Evolutionary conservation across 2,329 filamentous ascomycete species (phyloP), one percentile per base, ranked within the genome.

Genomic region (Cladosporium sp.): DNA sequence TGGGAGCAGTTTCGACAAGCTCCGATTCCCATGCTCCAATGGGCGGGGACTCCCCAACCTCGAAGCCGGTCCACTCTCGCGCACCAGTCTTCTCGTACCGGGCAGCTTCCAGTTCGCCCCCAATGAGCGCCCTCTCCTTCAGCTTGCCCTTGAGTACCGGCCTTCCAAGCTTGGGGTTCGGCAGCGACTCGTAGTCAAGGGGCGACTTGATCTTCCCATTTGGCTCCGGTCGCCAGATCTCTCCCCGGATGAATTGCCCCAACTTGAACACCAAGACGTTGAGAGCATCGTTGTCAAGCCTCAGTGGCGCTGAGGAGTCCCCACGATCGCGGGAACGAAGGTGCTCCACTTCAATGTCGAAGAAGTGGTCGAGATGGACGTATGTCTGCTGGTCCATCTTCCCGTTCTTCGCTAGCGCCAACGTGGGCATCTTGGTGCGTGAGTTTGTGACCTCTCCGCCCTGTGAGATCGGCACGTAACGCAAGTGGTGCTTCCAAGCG

Each of bases 311-410:
- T 33, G 31, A 33, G 31, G 31, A 11, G 10, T 33, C 37, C 5
- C 14, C 8, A n/a, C 37, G 16, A n/a, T 16, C 37, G 14, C 16
- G 37, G 16, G 14, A 16, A 14, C 16, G 7, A 2, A 53, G 26
- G 26, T 14, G 11, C 14, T 16, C 31, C 28, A 35, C 31, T 55
- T 68, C 67, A 53, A 68, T 61, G 33, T 66, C 57, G 63, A 61
- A 68, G 67, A 60, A 65, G 52, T 59, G 59, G 49, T 68, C 67
- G 35, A 68, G 53, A 44, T 68, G 55, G 14, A 65, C 53, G 40
- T 68, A 68, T 21, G 62, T 61, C 53, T 64, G 65, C 23, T 49
- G 55, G 12, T 31, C n/a, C 64, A 67, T 66, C 35, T 5, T 31
- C 46, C 6, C n/a, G 11, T 18, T 8, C 18, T 26, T 33, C 18